Conservation (phyloP, 2,329 filamentous ascomycete genomes). For the Rosellinia necatrix region DNA sequence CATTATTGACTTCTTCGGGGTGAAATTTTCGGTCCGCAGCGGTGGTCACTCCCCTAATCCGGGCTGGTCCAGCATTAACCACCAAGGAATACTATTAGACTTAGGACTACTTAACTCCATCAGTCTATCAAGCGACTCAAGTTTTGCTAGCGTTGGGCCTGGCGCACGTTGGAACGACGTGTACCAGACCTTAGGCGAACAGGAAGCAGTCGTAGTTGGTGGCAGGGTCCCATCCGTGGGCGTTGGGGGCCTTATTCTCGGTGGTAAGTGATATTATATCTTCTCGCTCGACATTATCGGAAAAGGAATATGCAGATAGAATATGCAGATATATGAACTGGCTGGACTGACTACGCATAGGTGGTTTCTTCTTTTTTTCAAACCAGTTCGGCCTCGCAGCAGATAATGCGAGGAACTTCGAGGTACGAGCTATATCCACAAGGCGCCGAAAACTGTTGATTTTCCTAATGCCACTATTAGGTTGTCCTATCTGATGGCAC, state of each 20-base stretch:
- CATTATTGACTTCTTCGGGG: slow-evolving; percentile 21
- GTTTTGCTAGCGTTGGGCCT: neutral
- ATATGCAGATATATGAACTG: neutral
- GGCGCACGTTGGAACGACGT: neutral
- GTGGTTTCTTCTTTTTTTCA: slow-evolving; percentile 30
- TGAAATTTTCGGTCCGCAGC: slow-evolving; percentile 7
- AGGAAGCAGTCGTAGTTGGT: neutral
- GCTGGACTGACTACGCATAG: slow-evolving; percentile 21
- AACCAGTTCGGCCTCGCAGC: slow-evolving; percentile 45
- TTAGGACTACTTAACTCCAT: neutral
- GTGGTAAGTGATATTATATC: no score
- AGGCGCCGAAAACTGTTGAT: neutral
- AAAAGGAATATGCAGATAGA: no score
- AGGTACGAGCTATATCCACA: slow-evolving; percentile 18
- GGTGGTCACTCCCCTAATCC: slow-evolving; percentile 1
- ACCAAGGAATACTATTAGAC: neutral
- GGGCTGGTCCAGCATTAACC: neutral
- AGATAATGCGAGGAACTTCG: slow-evolving; percentile 49
- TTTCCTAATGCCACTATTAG: slow-evolving; percentile 32
- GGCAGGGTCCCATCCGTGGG: neutral
- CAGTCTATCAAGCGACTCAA: neutral
- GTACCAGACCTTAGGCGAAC: neutral
- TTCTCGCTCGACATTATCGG: no score
- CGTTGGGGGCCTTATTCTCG: neutral
- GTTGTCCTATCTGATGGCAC: slow-evolving; percentile 51